phyloP scores from a whole-genome alignment of 257 asterid species.

The Dorcoceras hygrometricum region DNA sequence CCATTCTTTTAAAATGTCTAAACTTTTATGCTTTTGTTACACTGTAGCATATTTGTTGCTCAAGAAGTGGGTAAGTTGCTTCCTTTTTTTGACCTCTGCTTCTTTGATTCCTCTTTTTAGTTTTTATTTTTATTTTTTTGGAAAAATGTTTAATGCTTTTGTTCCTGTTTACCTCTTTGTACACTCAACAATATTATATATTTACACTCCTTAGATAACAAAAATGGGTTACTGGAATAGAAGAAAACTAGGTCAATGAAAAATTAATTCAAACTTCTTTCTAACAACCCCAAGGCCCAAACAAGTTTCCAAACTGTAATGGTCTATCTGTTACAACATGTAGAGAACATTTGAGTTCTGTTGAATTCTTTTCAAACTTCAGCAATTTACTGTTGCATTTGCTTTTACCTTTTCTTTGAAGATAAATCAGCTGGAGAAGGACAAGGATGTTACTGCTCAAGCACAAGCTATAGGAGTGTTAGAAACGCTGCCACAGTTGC shows the following conservation, averaged over 20 bases:
- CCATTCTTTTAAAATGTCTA: too few species aligned
- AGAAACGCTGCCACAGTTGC: constrained; percentile 76
- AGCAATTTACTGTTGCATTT: constrained; percentile 17
- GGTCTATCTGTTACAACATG: constrained; percentile 13
- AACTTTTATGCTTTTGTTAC: too few species aligned
- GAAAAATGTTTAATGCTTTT: too few species aligned
- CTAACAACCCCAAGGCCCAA: neutral
- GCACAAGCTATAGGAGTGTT: constrained; percentile 82
- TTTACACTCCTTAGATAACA: constrained; percentile 9
- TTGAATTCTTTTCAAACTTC: constrained; percentile 19
- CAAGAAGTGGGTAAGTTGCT: too few species aligned
- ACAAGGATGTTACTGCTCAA: constrained; percentile 97
- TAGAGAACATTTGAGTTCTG: constrained; percentile 6
- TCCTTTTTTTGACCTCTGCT: too few species aligned
- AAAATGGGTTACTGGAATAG: constrained; percentile 1
- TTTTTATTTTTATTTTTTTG: too few species aligned
- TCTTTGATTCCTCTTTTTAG: too few species aligned
- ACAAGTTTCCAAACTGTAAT: constrained; percentile 3
- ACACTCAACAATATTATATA: neutral
- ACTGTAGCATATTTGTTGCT: too few species aligned
- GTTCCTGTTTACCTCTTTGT: neutral
- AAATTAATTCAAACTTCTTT: neutral
- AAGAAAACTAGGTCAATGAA: neutral
- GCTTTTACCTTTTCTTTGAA: constrained; percentile 28
- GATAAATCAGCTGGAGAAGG: constrained; percentile 97